A percentile compares a stretch with the other conserved stretches of the same genome.
phyloP scores from a whole-genome alignment of 352 stramenopile species.

The Globisporangium cederbergense region DNA sequence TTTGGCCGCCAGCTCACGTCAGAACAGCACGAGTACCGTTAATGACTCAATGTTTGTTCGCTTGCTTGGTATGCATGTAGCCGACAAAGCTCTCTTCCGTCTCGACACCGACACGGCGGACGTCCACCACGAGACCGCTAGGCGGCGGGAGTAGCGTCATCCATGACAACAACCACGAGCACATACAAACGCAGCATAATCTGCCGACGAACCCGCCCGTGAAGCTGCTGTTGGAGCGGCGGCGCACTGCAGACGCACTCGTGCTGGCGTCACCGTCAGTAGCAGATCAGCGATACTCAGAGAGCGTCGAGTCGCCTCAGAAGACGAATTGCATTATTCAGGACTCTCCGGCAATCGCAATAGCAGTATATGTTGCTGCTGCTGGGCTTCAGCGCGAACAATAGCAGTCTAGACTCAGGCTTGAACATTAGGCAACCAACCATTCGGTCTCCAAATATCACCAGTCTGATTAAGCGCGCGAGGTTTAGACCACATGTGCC shows the following conservation, averaged over 20 bases:
- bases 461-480: too few relatives aligned
- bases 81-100: conserved; percentile 1
- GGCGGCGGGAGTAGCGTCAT: background rate
- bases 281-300: background rate
- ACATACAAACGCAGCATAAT: background rate
- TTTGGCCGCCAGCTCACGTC: too few relatives aligned
- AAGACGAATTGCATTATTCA: background rate
- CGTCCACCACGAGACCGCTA: background rate
- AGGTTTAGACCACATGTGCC: too few relatives aligned
- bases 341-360: background rate
- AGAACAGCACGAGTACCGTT: too few relatives aligned
- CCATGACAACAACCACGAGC: conserved; percentile 9
- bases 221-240: conserved; percentile 57
- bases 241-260: conserved; percentile 26
- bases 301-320: background rate
- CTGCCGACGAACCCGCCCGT: conserved; percentile 53
- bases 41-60: too few relatives aligned
- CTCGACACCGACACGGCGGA: background rate
- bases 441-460: background rate
- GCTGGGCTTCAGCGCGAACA: background rate
- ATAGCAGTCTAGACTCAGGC: background rate
- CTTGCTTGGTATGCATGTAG: background rate
- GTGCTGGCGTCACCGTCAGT: background rate
- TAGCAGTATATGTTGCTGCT: too few relatives aligned
- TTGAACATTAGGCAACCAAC: background rate